Evolutionary conservation across 805 yeast species (phyloP).

Genomic region (Kuraishia piskuri): DNA sequence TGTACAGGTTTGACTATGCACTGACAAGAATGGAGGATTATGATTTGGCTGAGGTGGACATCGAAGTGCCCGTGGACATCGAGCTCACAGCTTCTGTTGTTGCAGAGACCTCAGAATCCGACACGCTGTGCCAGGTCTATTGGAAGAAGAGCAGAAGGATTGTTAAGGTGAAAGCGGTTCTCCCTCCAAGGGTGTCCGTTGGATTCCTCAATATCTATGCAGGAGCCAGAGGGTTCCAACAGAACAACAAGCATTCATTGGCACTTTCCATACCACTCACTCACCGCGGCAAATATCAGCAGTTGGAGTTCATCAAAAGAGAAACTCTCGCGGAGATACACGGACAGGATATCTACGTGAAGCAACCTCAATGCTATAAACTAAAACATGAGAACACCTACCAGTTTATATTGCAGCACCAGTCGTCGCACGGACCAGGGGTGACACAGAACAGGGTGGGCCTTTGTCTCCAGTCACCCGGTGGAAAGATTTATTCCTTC

Average conservation of each 20-base stretch:
- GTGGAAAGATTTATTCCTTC: conserved; percentile 66
- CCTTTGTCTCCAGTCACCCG: conserved; percentile 64
- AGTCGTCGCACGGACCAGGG: conserved; percentile 31
- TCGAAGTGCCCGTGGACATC: conserved; percentile 61
- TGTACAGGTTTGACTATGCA: conserved; percentile 70
- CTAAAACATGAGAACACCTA: conserved; percentile 51
- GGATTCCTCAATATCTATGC: conserved; percentile 75
- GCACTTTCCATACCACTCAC: conserved; percentile 67
- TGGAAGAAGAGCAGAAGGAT: conserved; percentile 59
- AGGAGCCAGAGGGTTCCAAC: conserved; percentile 40
- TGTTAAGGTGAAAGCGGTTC: conserved; percentile 70
- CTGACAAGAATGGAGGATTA: conserved; percentile 62
- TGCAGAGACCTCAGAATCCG: conserved; percentile 31
- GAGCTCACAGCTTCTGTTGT: conserved; percentile 59
- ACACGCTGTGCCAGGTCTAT: conserved; percentile 69
- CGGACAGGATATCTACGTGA: conserved; percentile 69
- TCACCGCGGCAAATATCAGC: conserved; percentile 58
- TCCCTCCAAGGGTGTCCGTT: conserved; percentile 60
- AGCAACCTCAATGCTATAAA: conserved; percentile 73
- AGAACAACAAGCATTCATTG: conserved; percentile 42
- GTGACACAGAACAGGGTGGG: conserved; percentile 44
- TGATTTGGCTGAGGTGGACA: conserved; percentile 73
- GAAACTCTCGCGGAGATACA: conserved; percentile 65
- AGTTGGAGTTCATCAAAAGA: conserved; percentile 60
- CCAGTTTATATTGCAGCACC: conserved; percentile 54